Evolutionary conservation across 768 basidiomycete genomes (phyloP), one percentile per base, ranked within the genome.

Genomic region (Collybiopsis confluens): DNA sequence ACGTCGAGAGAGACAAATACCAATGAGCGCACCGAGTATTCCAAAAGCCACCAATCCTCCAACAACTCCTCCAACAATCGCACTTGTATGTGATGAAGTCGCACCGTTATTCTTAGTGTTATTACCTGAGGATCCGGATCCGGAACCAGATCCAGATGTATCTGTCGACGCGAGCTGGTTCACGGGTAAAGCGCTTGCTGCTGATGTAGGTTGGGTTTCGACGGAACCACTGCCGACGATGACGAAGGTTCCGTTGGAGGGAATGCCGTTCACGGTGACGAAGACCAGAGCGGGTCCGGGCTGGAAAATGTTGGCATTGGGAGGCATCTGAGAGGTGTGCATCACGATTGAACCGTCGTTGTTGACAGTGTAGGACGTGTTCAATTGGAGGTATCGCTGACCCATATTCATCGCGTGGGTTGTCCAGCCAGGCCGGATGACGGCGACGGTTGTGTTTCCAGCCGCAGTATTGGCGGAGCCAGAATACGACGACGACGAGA

Each of bases 351-450:
- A 81, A 18, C 89, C 87, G 57, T 93, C 82, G n/a, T 62, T 66
- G 65, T 90, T 82, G 55, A 92, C 88, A 0, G 83, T 88, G 71
- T 86, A 96, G 0, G 92, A 89, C 61, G 80, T 87, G 67, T 94
- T 86, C 50, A 97, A 81, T 70, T 95, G 84, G 54, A 95, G 61
- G 54, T 76, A 78, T 2, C 93, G 79, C 67, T 92, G 90, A 1
- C 88, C 88, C 87, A 90, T 91, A 72, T 89, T 91, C 86, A 90
- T 88, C 27, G 80, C 88, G 61, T 91, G 89, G 0, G 89, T 90
- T 3, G 89, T 85, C 73, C 87, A 90, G 0, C 95, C 95, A 5
- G 83, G 78, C 18, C 96, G 89, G 30, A 88, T 73, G 56, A 98
- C 69, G 28, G 83, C 84, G 9, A 96, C 85, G 3, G 82, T 85